A percentile compares a stretch with the other conserved stretches of the same genome.
phyloP scores from a whole-genome alignment of 2,329 filamentous ascomycete genomes.

The Diaporthe helianthi region DNA sequence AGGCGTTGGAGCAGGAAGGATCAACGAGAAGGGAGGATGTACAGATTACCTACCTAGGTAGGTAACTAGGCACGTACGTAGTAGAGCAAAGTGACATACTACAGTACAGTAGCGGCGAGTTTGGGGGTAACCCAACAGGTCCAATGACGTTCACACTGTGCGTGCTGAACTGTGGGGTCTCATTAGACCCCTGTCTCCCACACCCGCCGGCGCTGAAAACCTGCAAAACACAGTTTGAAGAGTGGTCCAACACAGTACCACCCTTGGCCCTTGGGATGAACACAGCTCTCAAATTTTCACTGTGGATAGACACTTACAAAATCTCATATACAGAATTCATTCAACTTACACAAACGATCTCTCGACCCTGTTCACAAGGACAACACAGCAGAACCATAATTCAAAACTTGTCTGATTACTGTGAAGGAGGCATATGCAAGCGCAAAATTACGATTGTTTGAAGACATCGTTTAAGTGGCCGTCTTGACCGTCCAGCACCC shows the following conservation, averaged over 20 bases:
- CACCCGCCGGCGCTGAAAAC: background rate
- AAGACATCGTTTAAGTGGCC: background rate
- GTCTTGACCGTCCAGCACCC: background rate
- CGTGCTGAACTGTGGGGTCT: background rate
- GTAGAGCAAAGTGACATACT: background rate
- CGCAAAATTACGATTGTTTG: too few species aligned
- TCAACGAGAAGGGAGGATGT: background rate
- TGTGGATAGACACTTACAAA: conserved; percentile 7
- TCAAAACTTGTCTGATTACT: background rate
- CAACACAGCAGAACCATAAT: background rate
- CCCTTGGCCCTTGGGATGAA: background rate
- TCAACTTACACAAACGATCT: background rate
- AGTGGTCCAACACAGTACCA: background rate
- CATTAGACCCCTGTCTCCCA: background rate
- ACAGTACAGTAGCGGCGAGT: background rate
- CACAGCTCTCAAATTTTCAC: conserved; percentile 21
- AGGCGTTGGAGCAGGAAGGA: background rate
- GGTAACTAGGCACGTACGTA: too few species aligned
- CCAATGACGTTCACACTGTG: background rate
- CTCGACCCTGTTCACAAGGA: background rate
- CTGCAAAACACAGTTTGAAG: background rate
- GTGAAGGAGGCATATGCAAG: background rate
- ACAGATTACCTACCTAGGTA: too few species aligned
- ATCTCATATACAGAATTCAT: background rate
- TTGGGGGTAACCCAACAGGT: background rate